Conservation (phyloP, 2,329 filamentous ascomycete genomes). For the Aspergillus fischeri region DNA sequence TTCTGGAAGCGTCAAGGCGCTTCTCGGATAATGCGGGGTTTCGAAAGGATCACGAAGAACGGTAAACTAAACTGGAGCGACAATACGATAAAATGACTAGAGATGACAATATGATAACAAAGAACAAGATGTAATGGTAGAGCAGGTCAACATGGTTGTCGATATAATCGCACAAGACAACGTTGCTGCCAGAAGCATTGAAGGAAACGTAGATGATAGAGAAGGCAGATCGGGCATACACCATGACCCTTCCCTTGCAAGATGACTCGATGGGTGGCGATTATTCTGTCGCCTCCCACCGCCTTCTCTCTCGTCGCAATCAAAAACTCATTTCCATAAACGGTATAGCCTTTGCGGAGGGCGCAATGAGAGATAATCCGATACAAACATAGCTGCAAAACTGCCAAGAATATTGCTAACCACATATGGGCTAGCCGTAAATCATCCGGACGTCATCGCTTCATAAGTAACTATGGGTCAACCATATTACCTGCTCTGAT, state of each 20-base stretch:
- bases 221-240: constrained; percentile 1
- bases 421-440: neutral
- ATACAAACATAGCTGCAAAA: neutral
- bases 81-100: constrained; percentile 5
- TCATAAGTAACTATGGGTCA: neutral
- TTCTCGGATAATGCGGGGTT: constrained; percentile 3
- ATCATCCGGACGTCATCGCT: constrained; percentile 2
- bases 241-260: constrained; percentile 5
- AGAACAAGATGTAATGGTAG: constrained; percentile 2
- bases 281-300: constrained; percentile 5
- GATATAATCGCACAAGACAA: constrained; percentile 9
- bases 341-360: neutral
- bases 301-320: neutral
- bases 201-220: constrained; percentile 4
- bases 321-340: neutral
- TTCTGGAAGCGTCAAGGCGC: neutral
- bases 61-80: neutral
- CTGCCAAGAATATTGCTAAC: neutral
- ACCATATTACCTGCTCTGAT: neutral
- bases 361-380: constrained; percentile 7
- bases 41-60: neutral
- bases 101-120: neutral
- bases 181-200: constrained; percentile 9
- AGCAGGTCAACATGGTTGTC: constrained; percentile 20
- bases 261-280: constrained; percentile 16